Evolutionary conservation across 2,329 filamentous ascomycete genomes (phyloP).

Genomic region (Aspergillus aculeatinus): DNA sequence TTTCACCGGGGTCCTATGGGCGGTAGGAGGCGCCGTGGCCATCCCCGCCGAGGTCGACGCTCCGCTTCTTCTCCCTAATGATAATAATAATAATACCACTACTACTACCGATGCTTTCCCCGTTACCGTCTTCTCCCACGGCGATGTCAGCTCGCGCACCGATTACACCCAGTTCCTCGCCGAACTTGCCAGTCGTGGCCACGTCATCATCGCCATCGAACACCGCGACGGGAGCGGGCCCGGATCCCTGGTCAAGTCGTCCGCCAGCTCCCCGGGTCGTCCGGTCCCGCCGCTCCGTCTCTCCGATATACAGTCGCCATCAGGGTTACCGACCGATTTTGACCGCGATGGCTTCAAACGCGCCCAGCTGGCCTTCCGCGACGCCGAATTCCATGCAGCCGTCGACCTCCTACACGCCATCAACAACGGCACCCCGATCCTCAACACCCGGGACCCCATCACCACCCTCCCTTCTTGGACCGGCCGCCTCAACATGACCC

Average conservation of each 20-base stretch:
- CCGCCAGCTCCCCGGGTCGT: background rate
- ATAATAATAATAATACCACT: too few species aligned
- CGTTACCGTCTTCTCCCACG: slow-evolving; percentile 7
- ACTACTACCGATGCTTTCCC: background rate
- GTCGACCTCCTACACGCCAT: slow-evolving; percentile 2
- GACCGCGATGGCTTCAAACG: background rate
- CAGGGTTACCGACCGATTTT: background rate
- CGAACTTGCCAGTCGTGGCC: slow-evolving; percentile 4
- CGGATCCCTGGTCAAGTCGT: slow-evolving; percentile 3
- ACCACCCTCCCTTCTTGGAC: slow-evolving; percentile 2
- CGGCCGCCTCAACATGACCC: slow-evolving; percentile 1
- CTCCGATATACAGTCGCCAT: background rate
- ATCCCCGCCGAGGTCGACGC: slow-evolving; percentile 7
- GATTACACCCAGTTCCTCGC: slow-evolving; percentile 7
- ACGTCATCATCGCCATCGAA: slow-evolving; percentile 5
- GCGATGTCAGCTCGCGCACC: slow-evolving; percentile 6
- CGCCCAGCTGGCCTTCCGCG: slow-evolving; percentile 5
- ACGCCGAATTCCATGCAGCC: slow-evolving; percentile 4
- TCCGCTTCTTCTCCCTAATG: background rate
- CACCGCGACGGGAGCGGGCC: slow-evolving; percentile 7
- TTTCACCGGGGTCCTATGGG: slow-evolving; percentile 2
- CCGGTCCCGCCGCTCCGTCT: background rate
- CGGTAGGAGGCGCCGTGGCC: background rate
- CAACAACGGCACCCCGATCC: background rate
- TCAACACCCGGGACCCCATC: slow-evolving; percentile 2